A percentile compares a stretch with the other conserved stretches of the same genome.
Evolutionary conservation across 2,329 filamentous ascomycete genomes (phyloP).

Genomic region (Cladosporium sp.): DNA sequence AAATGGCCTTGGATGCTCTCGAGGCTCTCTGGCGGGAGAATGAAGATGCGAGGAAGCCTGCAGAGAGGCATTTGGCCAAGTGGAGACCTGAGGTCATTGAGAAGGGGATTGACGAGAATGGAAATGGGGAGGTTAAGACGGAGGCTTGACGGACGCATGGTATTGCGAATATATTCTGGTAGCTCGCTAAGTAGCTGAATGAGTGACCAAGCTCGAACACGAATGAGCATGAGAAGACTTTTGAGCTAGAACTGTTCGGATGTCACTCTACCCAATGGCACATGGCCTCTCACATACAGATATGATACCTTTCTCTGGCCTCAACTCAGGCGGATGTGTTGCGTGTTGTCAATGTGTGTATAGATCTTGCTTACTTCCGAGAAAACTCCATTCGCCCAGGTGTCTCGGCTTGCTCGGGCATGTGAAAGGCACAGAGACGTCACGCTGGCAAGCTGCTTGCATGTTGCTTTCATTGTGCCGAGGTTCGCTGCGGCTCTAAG

Average conservation of each 20-base stretch:
- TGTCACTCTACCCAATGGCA: too few species aligned
- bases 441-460: neutral
- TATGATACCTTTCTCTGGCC: too few species aligned
- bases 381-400: slow-evolving; percentile 1
- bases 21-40: slow-evolving; percentile 56
- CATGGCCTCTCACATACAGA: too few species aligned
- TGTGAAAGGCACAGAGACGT: slow-evolving; percentile 4
- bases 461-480: neutral
- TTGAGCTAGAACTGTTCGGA: too few species aligned
- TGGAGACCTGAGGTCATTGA: slow-evolving; percentile 51
- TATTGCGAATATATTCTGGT: too few species aligned
- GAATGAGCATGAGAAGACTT: too few species aligned
- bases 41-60: slow-evolving; percentile 43
- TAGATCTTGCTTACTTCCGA: neutral
- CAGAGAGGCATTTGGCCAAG: slow-evolving; percentile 51
- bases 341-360: too few species aligned
- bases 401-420: slow-evolving; percentile 7
- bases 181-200: too few species aligned
- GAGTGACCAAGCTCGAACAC: too few species aligned
- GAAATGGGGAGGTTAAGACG: slow-evolving; percentile 16
- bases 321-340: too few species aligned
- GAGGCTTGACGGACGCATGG: slow-evolving; percentile 13
- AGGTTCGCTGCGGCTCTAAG: slow-evolving; percentile 8
- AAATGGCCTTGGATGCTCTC: slow-evolving; percentile 54
- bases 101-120: slow-evolving; percentile 13